Evolutionary conservation across 768 basidiomycete species (phyloP), one percentile per base, ranked within the genome.

Genomic region (Xerocomellus chrysenteron): DNA sequence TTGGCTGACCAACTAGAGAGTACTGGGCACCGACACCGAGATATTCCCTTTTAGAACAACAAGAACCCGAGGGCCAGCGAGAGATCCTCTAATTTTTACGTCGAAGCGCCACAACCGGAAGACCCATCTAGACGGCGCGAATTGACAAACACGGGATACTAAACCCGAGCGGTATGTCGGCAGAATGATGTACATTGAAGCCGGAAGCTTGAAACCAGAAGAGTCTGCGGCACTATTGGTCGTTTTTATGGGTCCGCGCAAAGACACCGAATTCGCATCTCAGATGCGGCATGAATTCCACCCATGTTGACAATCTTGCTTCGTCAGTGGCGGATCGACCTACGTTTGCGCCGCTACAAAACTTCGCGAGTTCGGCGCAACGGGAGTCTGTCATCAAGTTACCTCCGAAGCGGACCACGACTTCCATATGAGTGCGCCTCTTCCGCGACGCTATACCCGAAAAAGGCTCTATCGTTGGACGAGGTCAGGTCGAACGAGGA

Each of bases 251-350:
- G 36, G 35, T 36, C 50, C 50, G 37, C 43, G 26, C 17, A 58
- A 50, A 54, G 19, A 47, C 19, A 36, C 43, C 39, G 30, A 54
- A 11, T 40, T 44, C 2, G 16, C 28, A 42, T 50, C 26, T 45
- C 30, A 28, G 35, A 14, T 51, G 13, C 26, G 36, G 13, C 35
- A 35, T 41, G 39, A 40, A 26, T 21, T 21, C 21, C 26, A 35
- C 10, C 30, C 39, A 30, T 52, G 47, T 44, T 24, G 61, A 47
- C 55, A 41, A 67, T 66, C 55, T 52, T 37, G 36, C 33, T 52
- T 59, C 43, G 37, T 46, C 50, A 26, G 45, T 60, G 52, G 55
- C 50, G 58, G 58, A 65, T 67, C 55, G 54, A 53, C 55, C 32
- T 43, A 21, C 47, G 57, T 11, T 56, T 36, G 35, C 11, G 47